phyloP scores from a whole-genome alignment of 2,329 filamentous ascomycete genomes.

The Albifimbria verrucaria region DNA sequence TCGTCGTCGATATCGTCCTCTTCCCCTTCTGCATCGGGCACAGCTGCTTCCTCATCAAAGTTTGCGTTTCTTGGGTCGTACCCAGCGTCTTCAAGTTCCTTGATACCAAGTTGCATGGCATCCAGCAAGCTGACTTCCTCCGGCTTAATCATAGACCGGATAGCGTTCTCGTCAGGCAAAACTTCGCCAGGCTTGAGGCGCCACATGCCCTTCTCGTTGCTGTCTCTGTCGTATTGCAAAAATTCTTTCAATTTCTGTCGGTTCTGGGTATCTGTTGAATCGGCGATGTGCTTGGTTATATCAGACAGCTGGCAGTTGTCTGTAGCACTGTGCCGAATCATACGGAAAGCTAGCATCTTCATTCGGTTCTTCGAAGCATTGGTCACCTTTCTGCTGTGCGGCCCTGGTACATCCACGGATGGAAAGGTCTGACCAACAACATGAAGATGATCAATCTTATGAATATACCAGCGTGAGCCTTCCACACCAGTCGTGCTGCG shows the following conservation, averaged over 20 bases:
- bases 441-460: slow-evolving; percentile 86
- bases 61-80: slow-evolving; percentile 65
- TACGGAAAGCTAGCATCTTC: slow-evolving; percentile 91
- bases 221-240: slow-evolving; percentile 81
- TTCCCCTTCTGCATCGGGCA: slow-evolving; percentile 61
- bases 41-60: slow-evolving; percentile 62
- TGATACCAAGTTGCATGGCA: slow-evolving; percentile 92
- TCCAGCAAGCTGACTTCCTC: slow-evolving; percentile 94
- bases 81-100: slow-evolving; percentile 86
- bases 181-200: slow-evolving; percentile 68
- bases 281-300: slow-evolving; percentile 87
- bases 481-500: slow-evolving; percentile 74
- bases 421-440: slow-evolving; percentile 93
- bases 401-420: slow-evolving; percentile 86
- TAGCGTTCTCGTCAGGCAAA: slow-evolving; percentile 74
- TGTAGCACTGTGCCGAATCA: slow-evolving; percentile 73
- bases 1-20: slow-evolving; percentile 46
- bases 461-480: slow-evolving; percentile 78
- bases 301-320: slow-evolving; percentile 72
- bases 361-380: slow-evolving; percentile 95
- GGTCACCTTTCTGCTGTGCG: slow-evolving; percentile 91
- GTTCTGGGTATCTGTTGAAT: slow-evolving; percentile 92
- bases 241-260: slow-evolving; percentile 97
- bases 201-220: slow-evolving; percentile 72
- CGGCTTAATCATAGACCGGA: slow-evolving; percentile 86